Evolutionary conservation across 1,139 yeast genomes (phyloP), one percentile per base, ranked within the genome.

Genomic region (Tardiomyces depauwii): DNA sequence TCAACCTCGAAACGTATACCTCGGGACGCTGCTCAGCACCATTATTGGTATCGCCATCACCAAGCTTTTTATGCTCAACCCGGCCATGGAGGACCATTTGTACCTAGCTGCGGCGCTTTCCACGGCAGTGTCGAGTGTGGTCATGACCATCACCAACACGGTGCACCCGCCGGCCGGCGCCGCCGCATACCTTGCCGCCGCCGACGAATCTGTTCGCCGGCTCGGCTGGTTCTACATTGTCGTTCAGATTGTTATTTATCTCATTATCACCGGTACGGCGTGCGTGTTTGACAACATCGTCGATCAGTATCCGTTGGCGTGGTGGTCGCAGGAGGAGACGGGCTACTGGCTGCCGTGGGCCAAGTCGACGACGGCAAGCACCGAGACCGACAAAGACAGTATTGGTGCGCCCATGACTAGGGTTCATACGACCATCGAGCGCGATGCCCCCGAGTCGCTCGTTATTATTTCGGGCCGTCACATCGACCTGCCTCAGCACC

Each of bases 91-190:
- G 43, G 65, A 71, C 36, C 67, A 77, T 57, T 68, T 76, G 51
- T 81, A 82, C 76, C 67, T 79, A 3, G 72, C 76, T 19, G 87
- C 82, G 1, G 82, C 84, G 0, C 59, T 81, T 33, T 68, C 80
- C 45, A 82, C 80, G 6, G 82, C 73, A 0, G 55, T 78, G 1
- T 58, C 82, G 0, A 74, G 82, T 10, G 78, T 76, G 10, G 61
- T 66, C 13, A 80, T 80, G 85, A 63, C 76, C n/a, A 54, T 79
- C 0, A 61, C 71, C 7, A 78, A 78, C 53, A 74, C 80, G 48
- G 74, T 79, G 1, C 88, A 81, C 60, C 88, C 88, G 0, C 88
- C 88, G 0, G 82, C 83, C 1, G 88, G 88, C 1, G 87, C 88
- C 1, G 73, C 82, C 12, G 86, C 88, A 0, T 59, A 81, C 25